Conservation (phyloP, 495 filamentous ascomycete species). For the Penicillium lividum region DNA sequence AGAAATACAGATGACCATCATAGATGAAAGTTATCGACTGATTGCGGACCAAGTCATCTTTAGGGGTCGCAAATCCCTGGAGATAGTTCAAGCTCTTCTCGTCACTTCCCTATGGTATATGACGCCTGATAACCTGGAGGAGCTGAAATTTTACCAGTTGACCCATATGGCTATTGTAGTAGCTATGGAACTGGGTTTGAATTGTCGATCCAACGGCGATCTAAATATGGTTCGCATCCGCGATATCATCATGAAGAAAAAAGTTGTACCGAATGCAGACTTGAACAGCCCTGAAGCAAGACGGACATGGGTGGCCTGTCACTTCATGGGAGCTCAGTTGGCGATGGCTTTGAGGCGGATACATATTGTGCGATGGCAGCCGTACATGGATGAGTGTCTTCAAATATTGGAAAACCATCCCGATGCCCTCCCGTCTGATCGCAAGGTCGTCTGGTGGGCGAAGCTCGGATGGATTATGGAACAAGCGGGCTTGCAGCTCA, state of each 20-base stretch:
- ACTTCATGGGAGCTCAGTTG: conserved; percentile 68
- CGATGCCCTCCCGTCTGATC: conserved; percentile 72
- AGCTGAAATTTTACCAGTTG: conserved; percentile 89
- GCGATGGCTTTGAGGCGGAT: conserved; percentile 79
- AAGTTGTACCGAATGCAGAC: conserved; percentile 46
- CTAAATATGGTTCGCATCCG: conserved; percentile 32
- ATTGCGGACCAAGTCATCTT: conserved; percentile 75
- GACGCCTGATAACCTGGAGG: conserved; percentile 78
- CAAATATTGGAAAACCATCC: conserved; percentile 70
- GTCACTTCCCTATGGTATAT: conserved; percentile 77
- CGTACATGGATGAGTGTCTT: conserved; percentile 84
- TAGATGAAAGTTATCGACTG: conserved; percentile 68
- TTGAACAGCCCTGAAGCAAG: conserved; percentile 69
- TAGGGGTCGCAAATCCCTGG: conserved; percentile 78
- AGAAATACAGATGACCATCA: conserved; percentile 58
- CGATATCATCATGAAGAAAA: conserved; percentile 40
- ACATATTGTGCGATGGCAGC: conserved; percentile 77
- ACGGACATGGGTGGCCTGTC: conserved; percentile 79
- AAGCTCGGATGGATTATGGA: conserved; percentile 79
- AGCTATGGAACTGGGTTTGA: conserved; percentile 85
- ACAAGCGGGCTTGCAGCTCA: conserved; percentile 73
- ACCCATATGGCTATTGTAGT: conserved; percentile 81
- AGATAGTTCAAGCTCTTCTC: conserved; percentile 80
- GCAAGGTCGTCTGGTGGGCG: conserved; percentile 70
- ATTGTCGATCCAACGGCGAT: conserved; percentile 41